Conservation (phyloP, 2,329 filamentous ascomycete species). For the Chaetomiaceae sp. region DNA sequence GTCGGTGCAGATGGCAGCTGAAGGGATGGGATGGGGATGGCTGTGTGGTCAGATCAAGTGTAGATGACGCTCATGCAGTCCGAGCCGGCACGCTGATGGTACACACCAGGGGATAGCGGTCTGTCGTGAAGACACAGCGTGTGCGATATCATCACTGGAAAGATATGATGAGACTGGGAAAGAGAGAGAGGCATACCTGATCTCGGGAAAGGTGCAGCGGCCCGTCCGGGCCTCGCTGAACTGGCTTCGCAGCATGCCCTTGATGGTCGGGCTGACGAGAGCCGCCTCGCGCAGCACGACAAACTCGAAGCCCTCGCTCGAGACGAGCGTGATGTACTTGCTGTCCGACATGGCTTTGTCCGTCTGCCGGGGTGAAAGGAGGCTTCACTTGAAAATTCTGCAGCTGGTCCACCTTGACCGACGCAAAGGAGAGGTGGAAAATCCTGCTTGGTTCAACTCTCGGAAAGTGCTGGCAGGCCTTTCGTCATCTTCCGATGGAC, state of each 20-base stretch:
- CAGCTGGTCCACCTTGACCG: not conserved
- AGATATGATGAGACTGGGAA: conserved; percentile 4
- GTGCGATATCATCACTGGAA: conserved; percentile 34
- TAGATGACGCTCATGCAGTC: conserved; percentile 52
- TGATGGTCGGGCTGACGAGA: conserved; percentile 66
- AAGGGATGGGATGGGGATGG: not conserved
- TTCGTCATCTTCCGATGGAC: conserved; percentile 1
- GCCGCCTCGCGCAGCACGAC: conserved; percentile 68
- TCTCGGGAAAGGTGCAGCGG: conserved; percentile 64
- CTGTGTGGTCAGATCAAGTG: conserved; percentile 57
- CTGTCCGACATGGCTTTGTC: conserved; percentile 34
- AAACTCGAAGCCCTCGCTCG: conserved; percentile 72
- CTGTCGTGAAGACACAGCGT: conserved; percentile 45
- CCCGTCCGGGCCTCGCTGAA: conserved; percentile 63
- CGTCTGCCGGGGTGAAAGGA: not conserved
- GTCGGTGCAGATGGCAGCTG: not conserved
- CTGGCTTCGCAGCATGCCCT: conserved; percentile 65
- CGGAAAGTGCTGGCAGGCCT: not conserved
- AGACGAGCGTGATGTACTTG: conserved; percentile 75
- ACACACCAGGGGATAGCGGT: conserved; percentile 30
- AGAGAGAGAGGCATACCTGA: conserved; percentile 56
- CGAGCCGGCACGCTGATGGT: conserved; percentile 26
- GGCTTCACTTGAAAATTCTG: conserved; percentile 10
- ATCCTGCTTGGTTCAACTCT: not conserved
- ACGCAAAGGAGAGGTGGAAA: not conserved